phyloP scores from a whole-genome alignment of 2,329 filamentous ascomycete species.

The Shiraia sp. region DNA sequence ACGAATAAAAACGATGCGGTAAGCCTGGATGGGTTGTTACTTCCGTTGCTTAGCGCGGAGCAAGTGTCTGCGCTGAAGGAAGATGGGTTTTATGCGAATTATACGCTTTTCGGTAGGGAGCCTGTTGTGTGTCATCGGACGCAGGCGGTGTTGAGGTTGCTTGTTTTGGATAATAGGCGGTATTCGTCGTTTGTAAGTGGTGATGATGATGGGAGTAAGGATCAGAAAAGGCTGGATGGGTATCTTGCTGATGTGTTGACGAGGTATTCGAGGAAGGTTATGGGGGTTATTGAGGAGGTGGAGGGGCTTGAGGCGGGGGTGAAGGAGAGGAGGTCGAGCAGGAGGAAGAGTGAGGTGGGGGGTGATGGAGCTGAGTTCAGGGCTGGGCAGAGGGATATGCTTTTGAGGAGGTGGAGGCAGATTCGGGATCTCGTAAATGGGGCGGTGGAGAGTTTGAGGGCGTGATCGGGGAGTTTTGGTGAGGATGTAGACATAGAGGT shows the following conservation, averaged over 20 bases:
- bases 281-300: conserved; percentile 31
- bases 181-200: conserved; percentile 38
- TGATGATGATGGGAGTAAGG: conserved; percentile 36
- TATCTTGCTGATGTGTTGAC: conserved; percentile 40
- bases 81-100: conserved; percentile 47
- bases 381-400: conserved; percentile 25
- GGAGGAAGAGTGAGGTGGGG: not conserved
- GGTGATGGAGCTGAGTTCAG: not conserved
- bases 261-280: conserved; percentile 34
- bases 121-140: conserved; percentile 50
- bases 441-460: not conserved
- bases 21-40: conserved; percentile 47
- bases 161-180: conserved; percentile 32
- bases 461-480: not conserved
- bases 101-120: conserved; percentile 26
- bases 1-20: conserved; percentile 46
- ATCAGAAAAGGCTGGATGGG: conserved; percentile 44
- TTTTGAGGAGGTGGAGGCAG: conserved; percentile 45
- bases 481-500: too few species aligned
- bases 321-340: conserved; percentile 1
- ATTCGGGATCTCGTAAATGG: conserved; percentile 30
- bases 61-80: conserved; percentile 46
- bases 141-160: conserved; percentile 48
- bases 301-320: conserved; percentile 23
- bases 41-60: conserved; percentile 39